phyloP scores from a whole-genome alignment of 352 stramenopile genomes.

The Globisporangium recalcitrans region DNA sequence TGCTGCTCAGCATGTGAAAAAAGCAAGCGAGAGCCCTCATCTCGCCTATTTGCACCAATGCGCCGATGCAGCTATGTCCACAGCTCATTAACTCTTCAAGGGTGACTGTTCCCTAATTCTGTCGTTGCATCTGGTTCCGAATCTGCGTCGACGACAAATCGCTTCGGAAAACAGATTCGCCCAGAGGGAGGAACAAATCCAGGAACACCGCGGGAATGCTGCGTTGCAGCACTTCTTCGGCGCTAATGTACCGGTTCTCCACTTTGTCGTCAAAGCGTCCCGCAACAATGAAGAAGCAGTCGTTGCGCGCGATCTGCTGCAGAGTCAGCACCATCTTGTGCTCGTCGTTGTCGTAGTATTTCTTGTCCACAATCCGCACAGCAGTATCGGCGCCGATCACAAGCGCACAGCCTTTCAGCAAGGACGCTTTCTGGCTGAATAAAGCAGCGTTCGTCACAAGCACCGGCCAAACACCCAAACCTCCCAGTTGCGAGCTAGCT shows the following conservation, averaged over 20 bases:
- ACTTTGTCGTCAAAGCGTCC: slow-evolving; percentile 65
- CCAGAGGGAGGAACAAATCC: slow-evolving; percentile 63
- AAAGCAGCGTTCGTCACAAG: slow-evolving; percentile 73
- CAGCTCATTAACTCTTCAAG: background rate
- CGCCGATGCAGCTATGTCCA: too few relatives aligned
- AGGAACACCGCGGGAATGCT: slow-evolving; percentile 42
- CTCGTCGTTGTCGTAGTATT: slow-evolving; percentile 84
- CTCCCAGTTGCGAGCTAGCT: background rate
- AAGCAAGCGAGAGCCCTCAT: too few relatives aligned
- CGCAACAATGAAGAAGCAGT: slow-evolving; percentile 85
- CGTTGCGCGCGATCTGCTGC: slow-evolving; percentile 47
- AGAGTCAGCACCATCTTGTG: slow-evolving; percentile 75
- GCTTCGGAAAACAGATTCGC: slow-evolving; percentile 72
- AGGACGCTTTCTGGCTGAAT: slow-evolving; percentile 76
- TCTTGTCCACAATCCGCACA: slow-evolving; percentile 83
- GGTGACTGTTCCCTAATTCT: background rate
- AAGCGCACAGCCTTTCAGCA: slow-evolving; percentile 77
- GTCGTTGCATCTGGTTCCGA: slow-evolving; percentile 21
- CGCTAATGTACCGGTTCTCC: slow-evolving; percentile 42
- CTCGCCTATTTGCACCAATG: too few relatives aligned
- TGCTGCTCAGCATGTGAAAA: too few relatives aligned
- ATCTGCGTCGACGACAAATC: slow-evolving; percentile 88
- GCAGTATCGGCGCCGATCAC: slow-evolving; percentile 88
- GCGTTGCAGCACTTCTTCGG: slow-evolving; percentile 46
- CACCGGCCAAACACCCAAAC: slow-evolving; percentile 47